Evolutionary conservation across 164 flowering plant genomes (phyloP).

Genomic region (Santalum album): DNA sequence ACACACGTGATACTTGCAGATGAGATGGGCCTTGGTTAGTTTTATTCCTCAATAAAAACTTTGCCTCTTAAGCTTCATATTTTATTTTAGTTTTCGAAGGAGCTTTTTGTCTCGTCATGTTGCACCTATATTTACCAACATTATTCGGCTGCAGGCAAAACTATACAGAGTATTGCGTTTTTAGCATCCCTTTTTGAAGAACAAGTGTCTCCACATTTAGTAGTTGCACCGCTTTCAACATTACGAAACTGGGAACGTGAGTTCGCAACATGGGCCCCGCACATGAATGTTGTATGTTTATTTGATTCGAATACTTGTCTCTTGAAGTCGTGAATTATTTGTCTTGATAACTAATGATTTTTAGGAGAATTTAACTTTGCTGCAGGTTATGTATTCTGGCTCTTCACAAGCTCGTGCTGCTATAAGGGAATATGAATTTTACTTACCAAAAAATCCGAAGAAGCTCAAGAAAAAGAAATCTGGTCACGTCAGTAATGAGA

Average conservation of each 20-base stretch:
- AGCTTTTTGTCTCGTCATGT: not conserved
- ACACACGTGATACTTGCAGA: conserved; percentile 99
- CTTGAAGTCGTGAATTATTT: not conserved
- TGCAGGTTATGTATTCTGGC: conserved; percentile 95
- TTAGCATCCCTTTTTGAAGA: conserved; percentile 81
- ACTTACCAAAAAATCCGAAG: conserved; percentile 48
- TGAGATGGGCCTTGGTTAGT: conserved; percentile 97
- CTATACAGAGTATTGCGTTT: conserved; percentile 96
- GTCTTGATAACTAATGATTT: not conserved
- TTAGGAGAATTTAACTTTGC: conserved; percentile 1
- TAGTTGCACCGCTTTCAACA: conserved; percentile 95
- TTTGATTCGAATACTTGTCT: conserved; percentile 2
- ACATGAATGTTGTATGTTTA: conserved; percentile 89
- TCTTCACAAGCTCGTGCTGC: conserved; percentile 69
- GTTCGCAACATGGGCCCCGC: conserved; percentile 99
- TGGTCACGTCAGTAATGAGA: conserved; percentile 44
- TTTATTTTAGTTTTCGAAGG: not conserved
- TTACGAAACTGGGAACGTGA: conserved; percentile 98
- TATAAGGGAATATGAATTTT: conserved; percentile 80
- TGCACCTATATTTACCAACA: too few relatives aligned
- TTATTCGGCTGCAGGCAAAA: conserved; percentile 62
- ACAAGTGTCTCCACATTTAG: conserved; percentile 62
- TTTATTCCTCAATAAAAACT: conserved; percentile 3
- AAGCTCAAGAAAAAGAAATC: conserved; percentile 78
- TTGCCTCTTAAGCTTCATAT: not conserved